A percentile compares a stretch with the other conserved stretches of the same genome.
Conservation (phyloP, 441 rosid species). For the Arabidopsis lyrata region DNA sequence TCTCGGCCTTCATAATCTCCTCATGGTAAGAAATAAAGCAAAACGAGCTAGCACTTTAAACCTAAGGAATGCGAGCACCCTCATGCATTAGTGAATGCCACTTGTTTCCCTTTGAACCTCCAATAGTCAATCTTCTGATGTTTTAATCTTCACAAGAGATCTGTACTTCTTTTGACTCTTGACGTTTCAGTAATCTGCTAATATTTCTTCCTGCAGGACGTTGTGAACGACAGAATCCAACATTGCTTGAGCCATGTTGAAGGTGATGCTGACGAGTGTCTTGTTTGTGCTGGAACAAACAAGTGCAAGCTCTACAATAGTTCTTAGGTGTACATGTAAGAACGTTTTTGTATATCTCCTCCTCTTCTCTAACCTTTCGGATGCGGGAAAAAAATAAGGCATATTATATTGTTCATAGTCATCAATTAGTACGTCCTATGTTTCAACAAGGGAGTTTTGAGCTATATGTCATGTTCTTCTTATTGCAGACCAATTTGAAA, state of each 20-base stretch:
- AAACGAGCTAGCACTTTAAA: not conserved
- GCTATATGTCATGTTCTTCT: not conserved
- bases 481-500: not conserved
- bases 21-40: constrained; percentile 64
- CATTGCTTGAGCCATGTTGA: constrained; percentile 77
- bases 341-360: constrained; percentile 27
- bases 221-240: constrained; percentile 79
- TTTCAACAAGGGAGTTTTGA: not conserved
- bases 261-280: constrained; percentile 80
- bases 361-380: constrained; percentile 11
- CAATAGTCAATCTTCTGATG: not conserved
- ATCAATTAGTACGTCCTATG: constrained; percentile 15
- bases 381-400: constrained; percentile 15
- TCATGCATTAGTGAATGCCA: constrained; percentile 6
- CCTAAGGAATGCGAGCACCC: not conserved
- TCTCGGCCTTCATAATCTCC: constrained; percentile 84
- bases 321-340: constrained; percentile 36
- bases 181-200: not conserved
- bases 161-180: constrained; percentile 16
- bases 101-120: not conserved
- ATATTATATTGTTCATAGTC: constrained; percentile 23
- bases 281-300: constrained; percentile 79
- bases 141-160: constrained; percentile 10
- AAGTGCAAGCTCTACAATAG: constrained; percentile 77
- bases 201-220: constrained; percentile 57